A percentile compares a stretch with the other conserved stretches of the same genome.
These are phyloP conservation scores for Clathrospora elynae DNA, from an alignment of 2,329 filamentous ascomycete species.

Conservation along the genomic window DNA sequence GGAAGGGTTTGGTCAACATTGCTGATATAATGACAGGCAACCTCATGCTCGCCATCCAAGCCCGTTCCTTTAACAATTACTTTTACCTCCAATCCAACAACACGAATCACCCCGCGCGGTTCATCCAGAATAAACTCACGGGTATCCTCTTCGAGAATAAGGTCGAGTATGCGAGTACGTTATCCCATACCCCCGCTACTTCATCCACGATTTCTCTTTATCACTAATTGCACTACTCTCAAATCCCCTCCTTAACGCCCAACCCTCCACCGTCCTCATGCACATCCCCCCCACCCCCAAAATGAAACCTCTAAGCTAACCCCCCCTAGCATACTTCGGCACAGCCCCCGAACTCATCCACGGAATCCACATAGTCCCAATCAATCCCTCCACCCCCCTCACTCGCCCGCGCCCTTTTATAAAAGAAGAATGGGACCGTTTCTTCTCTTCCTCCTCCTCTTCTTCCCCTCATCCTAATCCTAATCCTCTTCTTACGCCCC, in stretches of 20 bases:
- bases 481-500: too few relatives aligned
- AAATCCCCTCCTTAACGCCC: conserved; percentile 68
- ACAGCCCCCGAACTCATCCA: conserved; percentile 66
- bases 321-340: conserved; percentile 71
- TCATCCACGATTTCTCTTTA: conserved; percentile 65
- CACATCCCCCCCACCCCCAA: neutral
- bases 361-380: conserved; percentile 82
- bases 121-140: conserved; percentile 75
- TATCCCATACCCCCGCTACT: conserved; percentile 70
- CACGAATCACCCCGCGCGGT: conserved; percentile 71
- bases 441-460: too few relatives aligned
- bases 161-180: conserved; percentile 87
- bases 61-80: conserved; percentile 75
- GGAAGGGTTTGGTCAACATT: neutral
- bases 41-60: conserved; percentile 79
- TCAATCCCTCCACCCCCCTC: conserved; percentile 70
- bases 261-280: conserved; percentile 31
- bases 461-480: too few relatives aligned
- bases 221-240: conserved; percentile 56
- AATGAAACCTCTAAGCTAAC: too few relatives aligned
- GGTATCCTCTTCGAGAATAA: conserved; percentile 91
- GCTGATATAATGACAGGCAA: conserved; percentile 60
- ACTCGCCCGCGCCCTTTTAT: conserved; percentile 74
- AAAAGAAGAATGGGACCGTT: conserved; percentile 66
- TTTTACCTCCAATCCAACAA: conserved; percentile 80